Base-by-base conservation (phyloP, 805 yeast genomes). In the Suhomyces sp. region DNA sequence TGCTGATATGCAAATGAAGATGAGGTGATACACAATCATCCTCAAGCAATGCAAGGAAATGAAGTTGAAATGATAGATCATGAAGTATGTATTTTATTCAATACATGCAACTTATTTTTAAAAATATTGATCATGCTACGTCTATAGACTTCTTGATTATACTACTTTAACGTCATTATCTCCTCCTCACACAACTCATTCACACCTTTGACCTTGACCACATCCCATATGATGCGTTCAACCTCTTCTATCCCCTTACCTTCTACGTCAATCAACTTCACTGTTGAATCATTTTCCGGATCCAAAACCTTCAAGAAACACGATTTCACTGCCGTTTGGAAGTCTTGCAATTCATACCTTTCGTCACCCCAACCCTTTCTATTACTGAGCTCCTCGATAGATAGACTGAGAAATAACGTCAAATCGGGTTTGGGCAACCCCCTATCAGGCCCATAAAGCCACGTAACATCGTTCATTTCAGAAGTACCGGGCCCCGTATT, bases 351-450 rank as follows among this genome's bases (percentile, higher is more conserved):
- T 56, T 93, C 99, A 60, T 93, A 93, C 35, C 96, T 66, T 58
- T 93, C 99, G n/a, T 80, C 83, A 10, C 99, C 99, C 68, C 84
- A 93, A 1, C 95, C 95, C 8, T 77, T 79, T 36, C 98, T 69
- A 13, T 54, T 44, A 15, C 68, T 53, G 18, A 69, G 50, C 25
- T 67, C 70, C 5, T 61, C 72, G 40, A 43, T 58, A 51, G 73
- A 63, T 26, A 84, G 70, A 24, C 85, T 80, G 39, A 93, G 63
- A 47, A 91, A 93, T 1, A 93, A 36, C 0, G 91, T 83, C 31
- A 83, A 42, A 58, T 93, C 99, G 0, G 99, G 98, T 45, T 66
- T 75, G 1, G 95, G 88, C 10, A 93, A 70, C 0, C 98, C 98
- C 17, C 59, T 61, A 48, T 93, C 98, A 1, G 96, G 93, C 19